These are phyloP conservation scores for Cyathus striatus DNA, from an alignment of 768 basidiomycete genomes.

Conservation along the genomic window DNA sequence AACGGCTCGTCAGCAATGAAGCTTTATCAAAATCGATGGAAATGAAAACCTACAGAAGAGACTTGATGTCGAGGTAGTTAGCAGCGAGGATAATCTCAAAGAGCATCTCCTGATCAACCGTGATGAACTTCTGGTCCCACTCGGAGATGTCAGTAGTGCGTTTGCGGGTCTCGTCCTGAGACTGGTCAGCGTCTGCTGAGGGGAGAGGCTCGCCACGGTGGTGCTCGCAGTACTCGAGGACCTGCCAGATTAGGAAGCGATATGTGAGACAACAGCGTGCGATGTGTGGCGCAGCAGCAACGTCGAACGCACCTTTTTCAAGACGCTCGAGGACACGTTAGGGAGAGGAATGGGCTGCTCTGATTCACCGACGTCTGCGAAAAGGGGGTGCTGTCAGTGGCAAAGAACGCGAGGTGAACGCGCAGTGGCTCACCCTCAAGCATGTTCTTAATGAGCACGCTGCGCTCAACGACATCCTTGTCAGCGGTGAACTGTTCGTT, in stretches of 20 bases:
- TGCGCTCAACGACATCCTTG: constrained; percentile 91
- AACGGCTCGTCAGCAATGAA: background rate
- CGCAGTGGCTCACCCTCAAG: constrained; percentile 70
- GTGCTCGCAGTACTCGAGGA: constrained; percentile 98
- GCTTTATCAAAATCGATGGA: constrained; percentile 4
- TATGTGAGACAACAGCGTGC: constrained; percentile 1
- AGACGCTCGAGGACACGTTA: constrained; percentile 87
- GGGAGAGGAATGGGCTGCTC: constrained; percentile 94
- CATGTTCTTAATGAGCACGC: constrained; percentile 99
- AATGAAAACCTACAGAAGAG: constrained; percentile 75
- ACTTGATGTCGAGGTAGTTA: constrained; percentile 99
- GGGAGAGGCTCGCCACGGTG: constrained; percentile 98
- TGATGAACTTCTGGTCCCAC: constrained; percentile 99
- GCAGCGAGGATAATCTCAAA: constrained; percentile 99
- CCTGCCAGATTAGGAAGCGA: too few species aligned
- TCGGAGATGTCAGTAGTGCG: constrained; percentile 98
- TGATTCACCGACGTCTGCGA: constrained; percentile 85
- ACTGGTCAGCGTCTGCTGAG: constrained; percentile 71
- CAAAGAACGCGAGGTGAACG: constrained; percentile 5
- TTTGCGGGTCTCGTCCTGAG: constrained; percentile 91
- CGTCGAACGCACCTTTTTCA: constrained; percentile 75
- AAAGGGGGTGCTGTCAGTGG: constrained; percentile 8
- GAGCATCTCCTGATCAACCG: constrained; percentile 99
- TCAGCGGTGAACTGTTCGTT: constrained; percentile 93
- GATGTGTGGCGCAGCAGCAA: background rate